Evolutionary conservation across 108 stramenopile species (phyloP).

Genomic region (Pseudonitzschia multistriata): DNA sequence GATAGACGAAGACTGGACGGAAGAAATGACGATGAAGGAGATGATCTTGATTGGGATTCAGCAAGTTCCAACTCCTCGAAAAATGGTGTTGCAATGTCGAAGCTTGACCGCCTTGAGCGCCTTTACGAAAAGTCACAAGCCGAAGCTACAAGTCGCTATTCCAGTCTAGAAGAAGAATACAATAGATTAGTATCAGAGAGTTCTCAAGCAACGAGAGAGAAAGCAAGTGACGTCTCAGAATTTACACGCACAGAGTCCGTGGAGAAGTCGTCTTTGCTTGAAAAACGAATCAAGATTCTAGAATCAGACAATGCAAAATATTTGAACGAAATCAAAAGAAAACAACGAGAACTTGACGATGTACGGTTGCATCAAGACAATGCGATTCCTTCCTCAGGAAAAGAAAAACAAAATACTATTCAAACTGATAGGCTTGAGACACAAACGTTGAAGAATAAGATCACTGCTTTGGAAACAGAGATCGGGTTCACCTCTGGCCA

Average conservation of each 20-base stretch:
- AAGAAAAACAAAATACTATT: not conserved
- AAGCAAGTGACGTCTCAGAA: not conserved
- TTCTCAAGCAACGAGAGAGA: not conserved
- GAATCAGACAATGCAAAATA: slow-evolving; percentile 24
- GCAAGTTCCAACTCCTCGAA: not conserved
- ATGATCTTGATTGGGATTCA: not conserved
- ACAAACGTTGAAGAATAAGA: slow-evolving; percentile 11
- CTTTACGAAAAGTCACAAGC: slow-evolving; percentile 1
- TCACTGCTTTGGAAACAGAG: slow-evolving; percentile 26
- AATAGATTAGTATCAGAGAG: not conserved
- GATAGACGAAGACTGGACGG: slow-evolving; percentile 16
- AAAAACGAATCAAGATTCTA: slow-evolving; percentile 23
- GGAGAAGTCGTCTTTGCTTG: not conserved
- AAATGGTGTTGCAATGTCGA: not conserved
- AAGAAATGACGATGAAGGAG: not conserved
- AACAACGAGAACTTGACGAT: slow-evolving; percentile 13
- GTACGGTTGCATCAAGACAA: slow-evolving; percentile 2
- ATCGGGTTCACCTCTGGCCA: slow-evolving; percentile 16
- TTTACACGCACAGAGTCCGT: not conserved
- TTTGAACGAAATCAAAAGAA: not conserved
- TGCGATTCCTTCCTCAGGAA: not conserved
- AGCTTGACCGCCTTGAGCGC: slow-evolving; percentile 21
- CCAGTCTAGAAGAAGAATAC: slow-evolving; percentile 14
- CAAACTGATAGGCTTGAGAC: not conserved
- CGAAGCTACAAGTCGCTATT: slow-evolving; percentile 3